Conservation (phyloP, 352 stramenopile species). For the Phytophthora lateralis region DNA sequence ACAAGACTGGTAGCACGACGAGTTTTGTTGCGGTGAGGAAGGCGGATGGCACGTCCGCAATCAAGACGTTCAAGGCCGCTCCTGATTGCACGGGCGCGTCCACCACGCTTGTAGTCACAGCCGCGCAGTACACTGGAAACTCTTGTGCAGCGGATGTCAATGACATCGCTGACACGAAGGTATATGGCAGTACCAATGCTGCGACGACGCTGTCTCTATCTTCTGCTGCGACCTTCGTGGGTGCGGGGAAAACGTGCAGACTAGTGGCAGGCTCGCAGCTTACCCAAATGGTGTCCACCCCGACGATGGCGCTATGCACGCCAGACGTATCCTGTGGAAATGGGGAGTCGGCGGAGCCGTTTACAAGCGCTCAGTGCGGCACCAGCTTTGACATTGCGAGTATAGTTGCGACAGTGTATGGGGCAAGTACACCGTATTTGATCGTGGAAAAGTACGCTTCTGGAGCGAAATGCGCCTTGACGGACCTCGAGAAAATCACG, state of each 20-base stretch:
- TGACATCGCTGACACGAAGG: background rate
- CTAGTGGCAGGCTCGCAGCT: background rate
- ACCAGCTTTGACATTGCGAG: background rate
- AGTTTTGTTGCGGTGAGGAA: background rate
- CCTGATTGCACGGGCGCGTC: background rate
- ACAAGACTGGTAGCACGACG: background rate
- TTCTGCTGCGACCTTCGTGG: background rate
- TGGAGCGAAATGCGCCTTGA: background rate
- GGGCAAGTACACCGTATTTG: background rate
- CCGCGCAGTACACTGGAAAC: background rate
- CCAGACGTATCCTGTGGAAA: background rate
- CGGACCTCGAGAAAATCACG: background rate
- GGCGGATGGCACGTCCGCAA: conserved; percentile 1
- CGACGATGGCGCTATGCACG: background rate
- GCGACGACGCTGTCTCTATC: background rate
- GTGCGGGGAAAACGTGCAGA: background rate
- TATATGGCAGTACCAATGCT: conserved; percentile 1
- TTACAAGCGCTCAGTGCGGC: background rate
- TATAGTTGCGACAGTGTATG: background rate
- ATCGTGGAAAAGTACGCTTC: conserved; percentile 10
- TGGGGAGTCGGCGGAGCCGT: background rate
- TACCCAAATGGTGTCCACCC: background rate
- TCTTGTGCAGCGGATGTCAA: background rate
- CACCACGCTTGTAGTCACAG: background rate
- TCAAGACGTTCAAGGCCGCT: background rate